These are phyloP conservation scores for Ramaria sp. DNA, from an alignment of 768 basidiomycete species.

Conservation along the genomic window DNA sequence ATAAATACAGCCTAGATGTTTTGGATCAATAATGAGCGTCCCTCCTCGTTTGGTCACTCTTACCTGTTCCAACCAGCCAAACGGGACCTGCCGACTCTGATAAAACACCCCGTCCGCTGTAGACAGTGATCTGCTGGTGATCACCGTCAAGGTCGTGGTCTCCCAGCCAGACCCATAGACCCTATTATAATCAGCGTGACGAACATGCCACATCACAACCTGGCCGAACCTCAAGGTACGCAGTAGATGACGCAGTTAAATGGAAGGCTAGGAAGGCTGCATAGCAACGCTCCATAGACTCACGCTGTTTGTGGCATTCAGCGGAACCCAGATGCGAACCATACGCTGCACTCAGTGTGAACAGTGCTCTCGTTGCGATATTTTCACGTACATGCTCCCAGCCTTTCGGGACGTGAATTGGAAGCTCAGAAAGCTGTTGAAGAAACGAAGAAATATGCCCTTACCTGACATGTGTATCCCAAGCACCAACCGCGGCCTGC, in stretches of 20 bases:
- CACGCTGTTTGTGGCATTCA: slow-evolving; percentile 26
- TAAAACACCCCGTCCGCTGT: slow-evolving; percentile 57
- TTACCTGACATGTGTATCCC: slow-evolving; percentile 42
- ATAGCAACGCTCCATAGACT: slow-evolving; percentile 28
- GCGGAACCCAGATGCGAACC: slow-evolving; percentile 15
- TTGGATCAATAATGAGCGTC: not conserved
- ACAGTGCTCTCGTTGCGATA: not conserved
- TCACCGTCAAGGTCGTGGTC: slow-evolving; percentile 67
- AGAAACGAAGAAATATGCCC: not conserved
- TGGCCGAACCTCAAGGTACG: slow-evolving; percentile 20
- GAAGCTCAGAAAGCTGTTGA: not conserved
- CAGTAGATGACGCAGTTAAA: slow-evolving; percentile 30
- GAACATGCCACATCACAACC: not conserved
- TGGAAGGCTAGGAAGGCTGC: slow-evolving; percentile 62
- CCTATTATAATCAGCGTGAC: slow-evolving; percentile 22
- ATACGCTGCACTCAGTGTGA: not conserved
- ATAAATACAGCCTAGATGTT: not conserved
- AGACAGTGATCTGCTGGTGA: slow-evolving; percentile 39
- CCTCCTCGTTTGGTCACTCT: not conserved
- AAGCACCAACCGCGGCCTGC: slow-evolving; percentile 40
- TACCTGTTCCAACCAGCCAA: slow-evolving; percentile 68
- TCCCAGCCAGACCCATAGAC: slow-evolving; percentile 77
- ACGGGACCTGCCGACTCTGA: slow-evolving; percentile 70
- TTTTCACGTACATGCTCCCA: not conserved
- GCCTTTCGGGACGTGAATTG: not conserved